A percentile compares a stretch with the other conserved stretches of the same genome.
phyloP scores from a whole-genome alignment of 2,329 filamentous ascomycete genomes.

The Cladophialophora psammophila region DNA sequence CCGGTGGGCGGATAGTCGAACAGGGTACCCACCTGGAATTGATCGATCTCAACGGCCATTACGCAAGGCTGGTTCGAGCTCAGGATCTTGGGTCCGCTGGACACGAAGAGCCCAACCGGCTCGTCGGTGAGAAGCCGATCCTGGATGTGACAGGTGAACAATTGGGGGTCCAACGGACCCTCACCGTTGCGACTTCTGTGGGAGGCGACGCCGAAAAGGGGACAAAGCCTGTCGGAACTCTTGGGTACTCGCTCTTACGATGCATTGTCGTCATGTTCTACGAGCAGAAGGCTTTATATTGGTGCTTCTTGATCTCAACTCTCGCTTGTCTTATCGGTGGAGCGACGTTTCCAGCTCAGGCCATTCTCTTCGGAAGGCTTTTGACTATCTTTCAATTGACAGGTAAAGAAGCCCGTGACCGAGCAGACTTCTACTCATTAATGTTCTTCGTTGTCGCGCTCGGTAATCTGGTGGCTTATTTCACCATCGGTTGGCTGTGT shows the following conservation, averaged over 20 bases:
- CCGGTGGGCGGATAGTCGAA: conserved; percentile 74
- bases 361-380: conserved; percentile 47
- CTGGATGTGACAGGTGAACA: conserved; percentile 18
- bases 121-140: conserved; percentile 23
- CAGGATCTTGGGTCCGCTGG: conserved; percentile 53
- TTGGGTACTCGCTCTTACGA: conserved; percentile 44
- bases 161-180: conserved; percentile 25
- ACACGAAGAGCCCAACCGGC: conserved; percentile 21
- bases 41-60: conserved; percentile 67
- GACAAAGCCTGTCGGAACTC: conserved; percentile 29
- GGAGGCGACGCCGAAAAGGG: conserved; percentile 33
- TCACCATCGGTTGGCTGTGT: conserved; percentile 46
- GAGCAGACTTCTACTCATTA: conserved; percentile 55
- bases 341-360: conserved; percentile 57
- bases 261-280: conserved; percentile 49
- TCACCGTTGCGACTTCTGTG: conserved; percentile 29
- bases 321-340: conserved; percentile 48
- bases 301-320: conserved; percentile 45
- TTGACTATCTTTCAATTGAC: conserved; percentile 41
- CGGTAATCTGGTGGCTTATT: conserved; percentile 50
- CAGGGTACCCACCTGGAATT: conserved; percentile 78
- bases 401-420: conserved; percentile 33
- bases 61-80: conserved; percentile 59
- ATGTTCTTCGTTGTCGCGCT: conserved; percentile 58
- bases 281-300: conserved; percentile 44